Evolutionary conservation across 495 filamentous ascomycete species (phyloP).

Genomic region (Wilcoxina mikolae): DNA sequence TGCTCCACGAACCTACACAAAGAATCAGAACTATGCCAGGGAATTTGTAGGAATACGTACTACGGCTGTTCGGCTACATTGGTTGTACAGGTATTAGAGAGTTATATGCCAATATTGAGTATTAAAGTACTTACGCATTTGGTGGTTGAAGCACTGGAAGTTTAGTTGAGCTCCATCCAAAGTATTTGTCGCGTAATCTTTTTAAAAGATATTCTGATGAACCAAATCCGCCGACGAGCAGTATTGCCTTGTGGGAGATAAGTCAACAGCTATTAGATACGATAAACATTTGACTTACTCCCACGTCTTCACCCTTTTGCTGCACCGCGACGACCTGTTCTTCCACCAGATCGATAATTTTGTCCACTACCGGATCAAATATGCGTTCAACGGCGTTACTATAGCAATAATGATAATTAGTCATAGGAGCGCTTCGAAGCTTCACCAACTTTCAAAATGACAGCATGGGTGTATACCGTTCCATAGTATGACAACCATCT

Average conservation of each 20-base stretch:
- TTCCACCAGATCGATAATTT: constrained; percentile 45
- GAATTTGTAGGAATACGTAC: constrained; percentile 12
- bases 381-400: constrained; percentile 32
- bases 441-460: background rate
- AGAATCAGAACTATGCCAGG: constrained; percentile 16
- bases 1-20: constrained; percentile 17
- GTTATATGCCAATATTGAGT: constrained; percentile 15
- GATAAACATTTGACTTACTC: background rate
- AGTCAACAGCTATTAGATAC: no score
- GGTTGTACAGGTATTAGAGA: background rate
- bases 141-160: constrained; percentile 46
- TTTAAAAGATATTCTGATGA: constrained; percentile 49
- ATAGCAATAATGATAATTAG: no score
- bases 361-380: constrained; percentile 43
- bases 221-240: constrained; percentile 58
- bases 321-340: constrained; percentile 38
- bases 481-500: constrained; percentile 50
- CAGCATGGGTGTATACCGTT: constrained; percentile 18
- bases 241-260: constrained; percentile 41
- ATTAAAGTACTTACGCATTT: constrained; percentile 37
- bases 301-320: constrained; percentile 18
- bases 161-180: constrained; percentile 21
- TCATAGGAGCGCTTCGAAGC: no score
- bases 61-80: constrained; percentile 24
- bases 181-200: constrained; percentile 34